Evolutionary conservation across 2,329 filamentous ascomycete genomes (phyloP).

Genomic region (Aspergillus ustus): DNA sequence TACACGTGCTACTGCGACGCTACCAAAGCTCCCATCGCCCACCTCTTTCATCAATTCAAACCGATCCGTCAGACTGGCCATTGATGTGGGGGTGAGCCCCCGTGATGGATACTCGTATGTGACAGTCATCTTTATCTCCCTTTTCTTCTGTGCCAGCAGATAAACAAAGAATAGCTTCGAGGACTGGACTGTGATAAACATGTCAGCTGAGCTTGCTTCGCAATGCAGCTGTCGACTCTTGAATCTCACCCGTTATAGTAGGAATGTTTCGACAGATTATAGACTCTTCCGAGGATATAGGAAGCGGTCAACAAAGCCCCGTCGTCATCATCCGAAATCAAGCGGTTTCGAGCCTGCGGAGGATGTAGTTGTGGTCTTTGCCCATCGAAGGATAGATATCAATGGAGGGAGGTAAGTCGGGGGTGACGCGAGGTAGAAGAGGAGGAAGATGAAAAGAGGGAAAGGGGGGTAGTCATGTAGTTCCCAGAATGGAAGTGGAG

Average conservation of each 20-base stretch:
- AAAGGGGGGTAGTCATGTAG: conserved; percentile 35
- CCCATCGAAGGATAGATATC: conserved; percentile 33
- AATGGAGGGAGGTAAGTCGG: conserved; percentile 24
- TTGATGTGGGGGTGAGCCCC: conserved; percentile 55
- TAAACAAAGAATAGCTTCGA: conserved; percentile 32
- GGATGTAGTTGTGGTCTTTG: conserved; percentile 22
- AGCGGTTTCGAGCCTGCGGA: conserved; percentile 22
- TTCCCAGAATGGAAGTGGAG: conserved; percentile 27
- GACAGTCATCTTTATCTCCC: conserved; percentile 70
- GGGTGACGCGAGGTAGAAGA: conserved; percentile 22
- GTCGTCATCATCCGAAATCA: conserved; percentile 37
- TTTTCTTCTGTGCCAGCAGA: conserved; percentile 49
- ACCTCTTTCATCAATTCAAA: conserved; percentile 98
- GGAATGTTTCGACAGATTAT: conserved; percentile 16
- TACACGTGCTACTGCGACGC: conserved; percentile 88
- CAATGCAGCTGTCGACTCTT: neutral
- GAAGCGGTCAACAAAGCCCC: conserved; percentile 30
- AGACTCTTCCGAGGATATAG: conserved; percentile 19
- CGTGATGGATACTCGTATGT: conserved; percentile 72
- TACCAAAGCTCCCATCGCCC: conserved; percentile 97
- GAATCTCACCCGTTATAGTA: conserved; percentile 19
- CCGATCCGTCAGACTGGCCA: conserved; percentile 76
- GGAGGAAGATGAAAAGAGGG: conserved; percentile 26
- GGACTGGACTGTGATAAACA: conserved; percentile 14
- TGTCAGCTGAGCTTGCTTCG: conserved; percentile 14